A percentile compares a stretch with the other conserved stretches of the same genome.
phyloP scores from a whole-genome alignment of 176 grass and related monocot genomes.

The Bolboschoenus planiculmis region DNA sequence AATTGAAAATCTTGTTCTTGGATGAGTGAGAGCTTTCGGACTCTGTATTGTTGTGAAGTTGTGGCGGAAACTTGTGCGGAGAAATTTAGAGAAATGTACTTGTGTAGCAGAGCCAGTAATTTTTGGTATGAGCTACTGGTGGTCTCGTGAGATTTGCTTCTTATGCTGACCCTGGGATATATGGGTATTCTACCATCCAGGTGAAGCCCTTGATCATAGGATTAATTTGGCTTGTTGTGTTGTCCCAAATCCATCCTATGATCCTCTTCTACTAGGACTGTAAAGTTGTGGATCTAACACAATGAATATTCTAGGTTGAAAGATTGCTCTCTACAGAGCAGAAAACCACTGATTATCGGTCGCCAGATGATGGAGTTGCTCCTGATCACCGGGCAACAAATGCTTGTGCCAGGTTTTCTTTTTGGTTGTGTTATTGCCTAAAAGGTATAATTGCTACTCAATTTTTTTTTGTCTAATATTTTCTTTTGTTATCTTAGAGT shows the following conservation, averaged over 20 bases:
- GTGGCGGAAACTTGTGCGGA: not conserved
- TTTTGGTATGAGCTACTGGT: not conserved
- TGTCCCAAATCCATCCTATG: not conserved
- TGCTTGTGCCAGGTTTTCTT: slow-evolving; percentile 80
- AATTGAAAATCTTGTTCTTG: not conserved
- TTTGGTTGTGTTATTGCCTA: slow-evolving; percentile 8
- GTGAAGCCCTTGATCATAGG: not conserved
- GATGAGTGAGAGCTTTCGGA: not conserved
- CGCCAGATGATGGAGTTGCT: slow-evolving; percentile 84
- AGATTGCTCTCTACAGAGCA: slow-evolving; percentile 93
- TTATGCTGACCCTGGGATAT: not conserved
- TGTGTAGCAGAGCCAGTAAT: not conserved
- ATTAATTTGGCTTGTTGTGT: not conserved
- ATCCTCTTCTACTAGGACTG: not conserved
- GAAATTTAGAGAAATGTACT: not conserved
- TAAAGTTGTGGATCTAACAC: not conserved
- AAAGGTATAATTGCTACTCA: not conserved
- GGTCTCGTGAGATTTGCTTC: not conserved
- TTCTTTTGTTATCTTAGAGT: slow-evolving; percentile 52
- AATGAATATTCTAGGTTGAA: slow-evolving; percentile 54
- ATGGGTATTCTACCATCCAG: not conserved
- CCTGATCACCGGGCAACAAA: slow-evolving; percentile 97
- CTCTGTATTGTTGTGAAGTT: not conserved
- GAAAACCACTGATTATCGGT: slow-evolving; percentile 85
- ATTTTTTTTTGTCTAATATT: slow-evolving; percentile 32